Percentiles rank a stretch among this genome's conserved stretches.
Conservation (phyloP, 2,329 filamentous ascomycete species). For the Balansia obtecta region DNA sequence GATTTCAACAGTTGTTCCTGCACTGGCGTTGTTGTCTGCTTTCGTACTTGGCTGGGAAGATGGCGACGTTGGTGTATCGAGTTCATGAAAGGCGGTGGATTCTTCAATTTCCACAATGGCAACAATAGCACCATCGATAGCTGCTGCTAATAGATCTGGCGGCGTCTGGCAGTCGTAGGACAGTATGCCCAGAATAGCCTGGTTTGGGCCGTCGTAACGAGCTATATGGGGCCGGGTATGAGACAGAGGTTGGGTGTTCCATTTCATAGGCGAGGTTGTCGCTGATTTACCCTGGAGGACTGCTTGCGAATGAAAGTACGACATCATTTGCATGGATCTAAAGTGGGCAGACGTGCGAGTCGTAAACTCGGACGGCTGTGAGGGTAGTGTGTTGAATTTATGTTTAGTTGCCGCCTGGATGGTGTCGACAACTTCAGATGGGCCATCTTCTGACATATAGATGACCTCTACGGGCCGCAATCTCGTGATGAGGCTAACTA, state of each 20-base stretch:
- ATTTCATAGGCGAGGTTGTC: conserved; percentile 20
- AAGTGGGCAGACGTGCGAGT: conserved; percentile 52
- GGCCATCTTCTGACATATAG: conserved; percentile 55
- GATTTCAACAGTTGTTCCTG: conserved; percentile 3
- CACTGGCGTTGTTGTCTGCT: not conserved
- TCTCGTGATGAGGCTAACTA: conserved; percentile 42
- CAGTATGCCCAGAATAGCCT: conserved; percentile 51
- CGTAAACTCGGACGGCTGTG: conserved; percentile 42
- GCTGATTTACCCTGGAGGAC: not conserved
- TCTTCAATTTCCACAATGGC: conserved; percentile 52
- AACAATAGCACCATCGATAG: conserved; percentile 59
- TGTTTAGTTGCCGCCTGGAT: conserved; percentile 33
- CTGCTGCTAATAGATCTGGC: conserved; percentile 44
- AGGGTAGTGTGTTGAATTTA: conserved; percentile 41
- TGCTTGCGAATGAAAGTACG: conserved; percentile 55
- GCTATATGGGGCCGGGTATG: conserved; percentile 48
- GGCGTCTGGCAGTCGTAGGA: conserved; percentile 54
- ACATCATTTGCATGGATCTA: conserved; percentile 64
- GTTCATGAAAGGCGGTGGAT: conserved; percentile 31
- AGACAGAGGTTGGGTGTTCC: conserved; percentile 44
- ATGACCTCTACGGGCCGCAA: conserved; percentile 49
- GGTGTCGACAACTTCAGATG: conserved; percentile 41
- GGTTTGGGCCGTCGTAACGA: conserved; percentile 35
- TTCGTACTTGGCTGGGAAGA: not conserved
- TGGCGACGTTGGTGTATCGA: conserved; percentile 6